phyloP scores from a whole-genome alignment of 108 stramenopile genomes.

The Cyclotella atomus region DNA sequence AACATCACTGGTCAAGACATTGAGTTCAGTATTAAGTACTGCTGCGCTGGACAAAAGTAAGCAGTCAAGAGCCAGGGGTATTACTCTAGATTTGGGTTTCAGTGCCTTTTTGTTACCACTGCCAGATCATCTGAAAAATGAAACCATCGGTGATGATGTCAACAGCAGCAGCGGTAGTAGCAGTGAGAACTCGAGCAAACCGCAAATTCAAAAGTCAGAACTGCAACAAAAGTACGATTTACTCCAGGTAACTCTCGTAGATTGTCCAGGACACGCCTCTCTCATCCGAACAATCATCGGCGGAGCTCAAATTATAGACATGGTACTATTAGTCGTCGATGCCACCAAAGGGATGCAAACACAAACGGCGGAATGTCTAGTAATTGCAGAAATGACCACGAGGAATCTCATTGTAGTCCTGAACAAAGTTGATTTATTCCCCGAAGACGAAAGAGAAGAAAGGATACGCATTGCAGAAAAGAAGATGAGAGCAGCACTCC shows the following conservation, averaged over 20 bases:
- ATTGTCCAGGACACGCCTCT: conserved; percentile 98
- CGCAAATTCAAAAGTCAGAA: conserved; percentile 24
- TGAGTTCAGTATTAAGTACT: conserved; percentile 93
- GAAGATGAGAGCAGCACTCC: conserved; percentile 63
- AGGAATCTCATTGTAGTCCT: conserved; percentile 88
- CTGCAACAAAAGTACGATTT: conserved; percentile 43
- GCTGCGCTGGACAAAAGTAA: conserved; percentile 98
- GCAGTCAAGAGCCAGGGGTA: conserved; percentile 93
- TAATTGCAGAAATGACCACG: conserved; percentile 95
- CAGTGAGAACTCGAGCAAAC: too few species aligned
- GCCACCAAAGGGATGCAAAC: conserved; percentile 98
- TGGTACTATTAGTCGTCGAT: conserved; percentile 96
- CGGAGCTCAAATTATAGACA: conserved; percentile 96
- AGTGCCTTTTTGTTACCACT: conserved; percentile 89
- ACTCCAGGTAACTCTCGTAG: conserved; percentile 91
- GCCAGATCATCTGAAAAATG: conserved; percentile 62
- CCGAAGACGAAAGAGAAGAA: conserved; percentile 70
- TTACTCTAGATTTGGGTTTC: conserved; percentile 98
- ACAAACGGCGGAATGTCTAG: conserved; percentile 98
- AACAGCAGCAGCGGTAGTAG: background rate
- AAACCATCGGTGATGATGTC: conserved; percentile 14
- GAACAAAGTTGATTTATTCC: conserved; percentile 93
- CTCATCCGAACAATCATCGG: conserved; percentile 99
- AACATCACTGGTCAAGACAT: conserved; percentile 95
- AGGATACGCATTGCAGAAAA: conserved; percentile 62